phyloP scores from a whole-genome alignment of 2,329 filamentous ascomycete species.

The Gnomoniopsis sp. region DNA sequence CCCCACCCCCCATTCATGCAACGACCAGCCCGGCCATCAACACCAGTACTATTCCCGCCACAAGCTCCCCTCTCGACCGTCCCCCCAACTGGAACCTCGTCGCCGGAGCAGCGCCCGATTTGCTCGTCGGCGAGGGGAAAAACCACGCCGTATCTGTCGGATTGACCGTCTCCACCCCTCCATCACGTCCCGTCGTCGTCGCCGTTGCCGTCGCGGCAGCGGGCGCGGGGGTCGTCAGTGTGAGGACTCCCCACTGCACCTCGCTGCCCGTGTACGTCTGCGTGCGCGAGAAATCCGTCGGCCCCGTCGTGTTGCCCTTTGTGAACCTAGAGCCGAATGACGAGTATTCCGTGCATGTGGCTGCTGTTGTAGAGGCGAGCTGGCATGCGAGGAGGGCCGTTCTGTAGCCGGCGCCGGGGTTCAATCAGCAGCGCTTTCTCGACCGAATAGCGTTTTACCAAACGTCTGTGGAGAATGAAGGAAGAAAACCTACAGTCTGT shows the following conservation, averaged over 20 bases:
- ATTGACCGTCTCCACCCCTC: slow-evolving; percentile 7
- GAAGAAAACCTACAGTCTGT: slow-evolving; percentile 1
- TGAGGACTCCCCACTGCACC: slow-evolving; percentile 43
- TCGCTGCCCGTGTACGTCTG: slow-evolving; percentile 39
- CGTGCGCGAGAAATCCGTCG: slow-evolving; percentile 42
- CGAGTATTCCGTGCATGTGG: slow-evolving; percentile 47
- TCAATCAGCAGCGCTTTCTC: not conserved
- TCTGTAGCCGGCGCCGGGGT: slow-evolving; percentile 24
- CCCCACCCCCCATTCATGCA: not conserved
- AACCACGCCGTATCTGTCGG: slow-evolving; percentile 18
- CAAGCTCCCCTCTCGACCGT: not conserved
- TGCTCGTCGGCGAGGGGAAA: slow-evolving; percentile 14
- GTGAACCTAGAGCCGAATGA: slow-evolving; percentile 38
- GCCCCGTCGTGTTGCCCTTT: slow-evolving; percentile 36
- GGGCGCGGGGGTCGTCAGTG: slow-evolving; percentile 36
- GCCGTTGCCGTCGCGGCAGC: slow-evolving; percentile 22
- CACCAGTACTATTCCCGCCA: not conserved
- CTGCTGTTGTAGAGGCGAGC: slow-evolving; percentile 38
- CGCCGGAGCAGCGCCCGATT: not conserved
- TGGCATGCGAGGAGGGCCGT: slow-evolving; percentile 42
- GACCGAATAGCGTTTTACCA: not conserved
- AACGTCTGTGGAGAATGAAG: not conserved
- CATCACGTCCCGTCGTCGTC: slow-evolving; percentile 9
- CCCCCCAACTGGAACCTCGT: not conserved
- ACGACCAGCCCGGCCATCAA: not conserved